Conservation (phyloP, 2,329 filamentous ascomycete species). For the Cylindrodendrum hubeiense region DNA sequence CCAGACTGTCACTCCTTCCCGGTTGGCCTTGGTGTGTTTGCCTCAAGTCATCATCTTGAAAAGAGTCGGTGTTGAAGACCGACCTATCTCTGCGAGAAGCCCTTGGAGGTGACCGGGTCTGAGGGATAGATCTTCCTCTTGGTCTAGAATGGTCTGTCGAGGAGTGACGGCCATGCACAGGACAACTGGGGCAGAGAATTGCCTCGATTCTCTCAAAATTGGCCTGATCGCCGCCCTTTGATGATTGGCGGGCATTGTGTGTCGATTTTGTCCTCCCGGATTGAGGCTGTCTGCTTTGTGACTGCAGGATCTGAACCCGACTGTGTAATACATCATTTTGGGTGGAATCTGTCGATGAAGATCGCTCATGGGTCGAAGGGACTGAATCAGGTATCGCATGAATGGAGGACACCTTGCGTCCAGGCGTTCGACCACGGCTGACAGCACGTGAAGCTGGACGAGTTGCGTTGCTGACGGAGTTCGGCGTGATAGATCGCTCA, state of each 20-base stretch:
- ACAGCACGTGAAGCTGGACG: conserved; percentile 21
- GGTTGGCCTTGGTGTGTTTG: neutral
- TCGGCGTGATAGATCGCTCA: neutral
- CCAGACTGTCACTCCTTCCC: neutral
- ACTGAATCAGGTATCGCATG: neutral
- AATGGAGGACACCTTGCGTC: conserved; percentile 1
- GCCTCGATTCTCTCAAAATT: conserved; percentile 29
- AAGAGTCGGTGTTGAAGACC: neutral
- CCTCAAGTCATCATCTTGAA: neutral
- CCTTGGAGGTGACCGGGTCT: conserved; percentile 2
- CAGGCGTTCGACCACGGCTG: conserved; percentile 30
- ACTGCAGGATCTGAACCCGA: neutral
- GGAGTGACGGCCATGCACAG: conserved; percentile 25
- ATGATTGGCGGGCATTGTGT: conserved; percentile 2
- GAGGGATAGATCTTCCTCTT: neutral
- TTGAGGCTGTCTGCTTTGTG: conserved; percentile 7
- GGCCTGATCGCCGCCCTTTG: neutral
- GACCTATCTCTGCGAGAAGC: neutral
- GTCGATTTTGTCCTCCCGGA: neutral
- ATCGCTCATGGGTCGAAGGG: neutral
- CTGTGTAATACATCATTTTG: conserved; percentile 29
- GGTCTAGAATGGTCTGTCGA: conserved; percentile 6
- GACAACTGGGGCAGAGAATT: conserved; percentile 24
- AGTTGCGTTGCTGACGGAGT: neutral
- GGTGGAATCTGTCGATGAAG: conserved; percentile 28